phyloP scores from a whole-genome alignment of 805 yeast species.

The Saccharomycopsis fibuligera region DNA sequence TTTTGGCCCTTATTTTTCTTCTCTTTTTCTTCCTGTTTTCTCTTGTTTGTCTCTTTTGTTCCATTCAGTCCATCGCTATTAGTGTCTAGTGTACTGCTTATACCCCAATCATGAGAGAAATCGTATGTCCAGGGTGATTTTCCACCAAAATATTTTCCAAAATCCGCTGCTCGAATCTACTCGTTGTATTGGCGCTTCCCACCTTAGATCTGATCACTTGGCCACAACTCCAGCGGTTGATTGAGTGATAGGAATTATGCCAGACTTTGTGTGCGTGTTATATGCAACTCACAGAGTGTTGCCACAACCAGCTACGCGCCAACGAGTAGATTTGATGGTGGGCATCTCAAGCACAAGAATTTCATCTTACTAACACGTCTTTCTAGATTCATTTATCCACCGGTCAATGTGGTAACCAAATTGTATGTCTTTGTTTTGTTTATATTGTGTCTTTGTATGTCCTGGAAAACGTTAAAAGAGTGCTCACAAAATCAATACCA shows the following conservation, averaged over 20 bases:
- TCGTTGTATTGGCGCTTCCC: neutral
- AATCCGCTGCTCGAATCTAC: neutral
- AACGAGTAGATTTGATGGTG: too few species aligned
- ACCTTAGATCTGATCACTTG: too few species aligned
- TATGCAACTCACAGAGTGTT: too few species aligned
- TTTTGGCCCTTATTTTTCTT: neutral
- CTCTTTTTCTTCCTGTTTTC: neutral
- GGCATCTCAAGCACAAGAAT: too few species aligned
- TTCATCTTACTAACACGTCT: neutral
- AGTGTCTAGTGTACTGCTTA: neutral
- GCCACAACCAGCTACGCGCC: too few species aligned
- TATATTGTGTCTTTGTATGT: neutral
- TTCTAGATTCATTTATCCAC: constrained; percentile 84
- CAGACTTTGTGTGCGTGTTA: too few species aligned
- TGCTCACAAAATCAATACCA: too few species aligned
- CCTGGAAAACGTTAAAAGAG: too few species aligned
- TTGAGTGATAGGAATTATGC: too few species aligned
- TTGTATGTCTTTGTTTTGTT: constrained; percentile 43
- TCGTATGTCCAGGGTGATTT: constrained; percentile 8
- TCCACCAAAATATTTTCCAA: neutral
- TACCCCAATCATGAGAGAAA: constrained; percentile 13
- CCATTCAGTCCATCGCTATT: neutral
- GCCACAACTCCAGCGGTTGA: too few species aligned
- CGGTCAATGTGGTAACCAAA: constrained; percentile 99
- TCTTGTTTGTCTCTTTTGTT: neutral